Base-by-base conservation (phyloP, 2,329 filamentous ascomycete species). In the Curvularia eragrostidis region DNA sequence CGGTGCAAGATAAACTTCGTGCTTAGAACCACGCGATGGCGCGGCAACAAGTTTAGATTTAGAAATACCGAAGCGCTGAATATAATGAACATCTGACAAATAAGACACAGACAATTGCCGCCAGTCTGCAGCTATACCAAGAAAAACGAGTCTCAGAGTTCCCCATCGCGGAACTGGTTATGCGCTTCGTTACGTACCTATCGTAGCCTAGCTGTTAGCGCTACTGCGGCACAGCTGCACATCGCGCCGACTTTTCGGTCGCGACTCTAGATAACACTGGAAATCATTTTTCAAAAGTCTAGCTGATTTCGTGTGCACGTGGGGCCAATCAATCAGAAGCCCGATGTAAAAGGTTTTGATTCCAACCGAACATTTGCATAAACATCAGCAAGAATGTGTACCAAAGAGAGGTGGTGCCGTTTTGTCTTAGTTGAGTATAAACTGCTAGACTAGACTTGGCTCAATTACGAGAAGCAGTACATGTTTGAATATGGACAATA, bases 1-100 rank as follows among this genome's bases (percentile, higher is more conserved):
- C 7, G 0, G 64, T 26, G 0, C 66, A 66, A 5, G 63, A 55
- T 3, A 54, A 52, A 0, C 53, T 68, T 3, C 52, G 19, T 1
- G 57, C 56, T 1, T 32, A 5, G 1, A 51, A 1, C 8, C 12
- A 19, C 5, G 38, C 2, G 9, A 12, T 23, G 19, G 12, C 13
- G 23, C 23, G 9, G 23, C 13, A 44, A 18, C 18, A 28, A 7
- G 10, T 13, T 26, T 28, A 2, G 21, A 18, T 18, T 2, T 39
- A 10, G 21, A 9, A 4, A 18, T n/a, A 26, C 5, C 24, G 5
- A n/a, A 19, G 23, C 23, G 24, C 13, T 26, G 24, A 15, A 43
- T n/a, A 43, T 13, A 3, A 26, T n/a, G 12, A 9, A 1, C 15
- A 9, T 9, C 9, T 8, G 13, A 3, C 21, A 42, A 42, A 21